Evolutionary conservation across 805 yeast species (phyloP).

Genomic region (Metschnikowia colocasiae): DNA sequence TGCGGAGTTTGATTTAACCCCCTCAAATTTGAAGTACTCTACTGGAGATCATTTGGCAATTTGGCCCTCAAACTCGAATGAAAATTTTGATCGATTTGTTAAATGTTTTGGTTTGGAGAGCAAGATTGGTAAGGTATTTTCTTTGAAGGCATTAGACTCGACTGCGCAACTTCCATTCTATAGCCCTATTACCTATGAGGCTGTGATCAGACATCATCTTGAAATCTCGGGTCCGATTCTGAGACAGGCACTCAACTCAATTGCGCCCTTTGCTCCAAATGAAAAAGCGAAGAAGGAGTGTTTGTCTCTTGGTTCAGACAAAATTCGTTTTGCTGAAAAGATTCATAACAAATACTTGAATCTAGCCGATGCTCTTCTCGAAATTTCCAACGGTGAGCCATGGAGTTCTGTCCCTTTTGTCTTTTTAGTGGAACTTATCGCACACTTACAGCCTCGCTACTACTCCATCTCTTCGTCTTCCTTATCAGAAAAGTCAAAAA

Average conservation of each 20-base stretch:
- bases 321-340: slow-evolving; percentile 60
- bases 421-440: slow-evolving; percentile 74
- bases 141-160: slow-evolving; percentile 65
- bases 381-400: slow-evolving; percentile 56
- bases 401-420: slow-evolving; percentile 83
- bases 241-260: slow-evolving; percentile 71
- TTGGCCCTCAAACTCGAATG: slow-evolving; percentile 88
- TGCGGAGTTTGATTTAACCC: slow-evolving; percentile 79
- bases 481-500: slow-evolving; percentile 62
- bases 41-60: slow-evolving; percentile 96
- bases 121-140: slow-evolving; percentile 54
- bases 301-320: slow-evolving; percentile 59
- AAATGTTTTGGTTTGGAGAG: slow-evolving; percentile 56
- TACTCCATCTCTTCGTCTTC: slow-evolving; percentile 94
- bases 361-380: slow-evolving; percentile 68
- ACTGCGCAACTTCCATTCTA: slow-evolving; percentile 64
- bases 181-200: slow-evolving; percentile 82
- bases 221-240: slow-evolving; percentile 94
- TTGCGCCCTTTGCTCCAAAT: slow-evolving; percentile 80
- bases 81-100: slow-evolving; percentile 65
- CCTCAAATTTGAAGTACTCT: slow-evolving; percentile 71
- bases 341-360: slow-evolving; percentile 62
- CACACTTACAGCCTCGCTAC: slow-evolving; percentile 88
- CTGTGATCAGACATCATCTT: slow-evolving; percentile 78
- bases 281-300: slow-evolving; percentile 50